These are phyloP conservation scores for Blastobotrys attinorum DNA, from an alignment of 805 yeast species.

Conservation along the genomic window DNA sequence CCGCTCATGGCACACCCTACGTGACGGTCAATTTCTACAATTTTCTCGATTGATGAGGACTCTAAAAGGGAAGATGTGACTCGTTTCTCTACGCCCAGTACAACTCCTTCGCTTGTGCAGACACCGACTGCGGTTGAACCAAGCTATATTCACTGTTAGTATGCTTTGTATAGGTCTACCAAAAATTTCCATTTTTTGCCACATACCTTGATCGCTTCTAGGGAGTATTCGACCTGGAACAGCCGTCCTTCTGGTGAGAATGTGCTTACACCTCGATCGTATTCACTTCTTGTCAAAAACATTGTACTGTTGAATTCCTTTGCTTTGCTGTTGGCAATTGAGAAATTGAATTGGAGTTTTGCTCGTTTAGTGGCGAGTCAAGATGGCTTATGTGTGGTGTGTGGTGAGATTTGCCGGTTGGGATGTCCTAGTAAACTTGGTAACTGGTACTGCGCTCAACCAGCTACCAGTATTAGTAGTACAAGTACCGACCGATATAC, in stretches of 20 bases:
- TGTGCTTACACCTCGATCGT: constrained; percentile 97
- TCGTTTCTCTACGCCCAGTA: constrained; percentile 93
- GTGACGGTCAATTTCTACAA: constrained; percentile 88
- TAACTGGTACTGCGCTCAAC: neutral
- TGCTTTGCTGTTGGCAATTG: no score
- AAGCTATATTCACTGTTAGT: constrained; percentile 36
- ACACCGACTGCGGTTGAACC: constrained; percentile 99
- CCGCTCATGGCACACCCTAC: constrained; percentile 99
- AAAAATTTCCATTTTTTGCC: neutral
- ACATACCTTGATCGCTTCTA: constrained; percentile 86
- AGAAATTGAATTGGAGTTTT: no score
- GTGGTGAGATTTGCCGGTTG: neutral
- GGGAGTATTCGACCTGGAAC: constrained; percentile 76
- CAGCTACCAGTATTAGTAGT: no score
- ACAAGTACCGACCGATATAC: no score
- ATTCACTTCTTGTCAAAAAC: constrained; percentile 99
- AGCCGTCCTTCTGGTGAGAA: constrained; percentile 98
- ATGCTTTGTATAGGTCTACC: constrained; percentile 5
- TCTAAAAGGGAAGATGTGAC: constrained; percentile 90
- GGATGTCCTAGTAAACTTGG: neutral
- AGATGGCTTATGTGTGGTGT: neutral
- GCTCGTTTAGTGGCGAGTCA: no score
- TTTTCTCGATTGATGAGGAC: constrained; percentile 89
- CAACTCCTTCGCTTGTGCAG: constrained; percentile 90
- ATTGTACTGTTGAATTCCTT: constrained; percentile 33